Evolutionary conservation across 305 asterid species (phyloP).

Genomic region (Lippia alba): DNA sequence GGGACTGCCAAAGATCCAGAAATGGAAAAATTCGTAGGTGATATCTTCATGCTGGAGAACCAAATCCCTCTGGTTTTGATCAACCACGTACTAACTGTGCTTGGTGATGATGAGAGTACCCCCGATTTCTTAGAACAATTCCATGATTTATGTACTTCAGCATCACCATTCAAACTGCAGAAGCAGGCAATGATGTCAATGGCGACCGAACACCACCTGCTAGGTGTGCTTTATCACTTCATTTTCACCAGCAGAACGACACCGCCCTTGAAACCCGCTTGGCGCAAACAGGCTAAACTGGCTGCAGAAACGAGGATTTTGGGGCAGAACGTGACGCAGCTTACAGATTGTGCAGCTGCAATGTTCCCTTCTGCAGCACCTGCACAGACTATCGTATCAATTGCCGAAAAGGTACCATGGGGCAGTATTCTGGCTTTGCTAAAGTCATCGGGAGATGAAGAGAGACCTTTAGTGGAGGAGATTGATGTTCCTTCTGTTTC

Average conservation of each 20-base stretch:
- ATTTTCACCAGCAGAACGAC: not conserved
- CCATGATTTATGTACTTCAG: not conserved
- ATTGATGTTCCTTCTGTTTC: conserved; percentile 49
- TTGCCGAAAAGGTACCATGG: conserved; percentile 43
- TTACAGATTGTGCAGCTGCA: not conserved
- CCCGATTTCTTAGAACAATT: not conserved
- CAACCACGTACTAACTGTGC: not conserved
- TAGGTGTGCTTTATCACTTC: conserved; percentile 4
- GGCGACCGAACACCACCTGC: not conserved
- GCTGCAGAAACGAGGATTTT: too few relatives aligned
- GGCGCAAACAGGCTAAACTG: too few relatives aligned
- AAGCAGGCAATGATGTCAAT: too few relatives aligned
- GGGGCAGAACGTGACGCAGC: not conserved
- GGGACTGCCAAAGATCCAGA: not conserved
- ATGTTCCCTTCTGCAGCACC: not conserved
- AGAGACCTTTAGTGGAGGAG: conserved; percentile 32
- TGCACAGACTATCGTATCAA: conserved; percentile 28
- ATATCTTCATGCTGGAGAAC: conserved; percentile 30
- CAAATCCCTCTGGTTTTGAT: conserved; percentile 23
- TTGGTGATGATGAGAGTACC: not conserved
- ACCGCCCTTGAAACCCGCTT: too few relatives aligned
- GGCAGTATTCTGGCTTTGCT: conserved; percentile 6
- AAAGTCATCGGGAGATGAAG: not conserved
- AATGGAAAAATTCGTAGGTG: not conserved
- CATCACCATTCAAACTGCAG: conserved; percentile 12